Evolutionary conservation across 164 flowering plant genomes (phyloP).

Genomic region (Vitis labrusca): DNA sequence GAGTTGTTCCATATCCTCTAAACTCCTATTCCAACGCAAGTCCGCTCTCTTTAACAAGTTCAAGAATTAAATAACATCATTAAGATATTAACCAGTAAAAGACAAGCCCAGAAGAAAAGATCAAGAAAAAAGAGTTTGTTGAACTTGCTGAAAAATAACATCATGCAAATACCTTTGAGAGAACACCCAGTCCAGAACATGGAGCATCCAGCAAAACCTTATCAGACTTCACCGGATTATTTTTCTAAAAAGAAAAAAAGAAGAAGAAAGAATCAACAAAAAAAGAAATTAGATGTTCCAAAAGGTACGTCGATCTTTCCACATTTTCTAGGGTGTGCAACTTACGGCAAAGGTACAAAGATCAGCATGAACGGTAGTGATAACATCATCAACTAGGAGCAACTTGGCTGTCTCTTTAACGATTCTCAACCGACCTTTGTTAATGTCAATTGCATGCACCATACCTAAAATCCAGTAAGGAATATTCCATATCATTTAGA

Average conservation of each 20-base stretch:
- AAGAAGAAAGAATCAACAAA: neutral
- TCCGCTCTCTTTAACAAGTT: slow-evolving; percentile 67
- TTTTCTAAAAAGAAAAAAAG: slow-evolving; percentile 34
- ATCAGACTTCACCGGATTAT: slow-evolving; percentile 43
- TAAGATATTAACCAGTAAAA: neutral
- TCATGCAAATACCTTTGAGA: slow-evolving; percentile 66
- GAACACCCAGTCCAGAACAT: slow-evolving; percentile 93
- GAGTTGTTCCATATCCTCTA: slow-evolving; percentile 80
- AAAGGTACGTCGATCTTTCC: neutral
- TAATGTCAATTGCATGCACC: slow-evolving; percentile 78
- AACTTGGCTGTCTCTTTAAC: slow-evolving; percentile 75
- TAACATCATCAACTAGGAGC: slow-evolving; percentile 58
- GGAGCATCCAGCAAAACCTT: slow-evolving; percentile 94
- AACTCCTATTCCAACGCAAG: slow-evolving; percentile 84
- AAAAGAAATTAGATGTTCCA: neutral
- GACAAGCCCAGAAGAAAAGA: neutral
- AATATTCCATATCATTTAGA: neutral
- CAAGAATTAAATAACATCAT: neutral
- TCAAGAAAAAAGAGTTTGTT: neutral
- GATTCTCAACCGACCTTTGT: slow-evolving; percentile 80
- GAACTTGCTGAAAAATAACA: slow-evolving; percentile 2
- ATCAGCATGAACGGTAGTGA: slow-evolving; percentile 68
- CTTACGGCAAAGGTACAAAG: slow-evolving; percentile 66
- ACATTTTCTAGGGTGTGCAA: neutral
- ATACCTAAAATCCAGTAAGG: slow-evolving; percentile 45